Base-by-base conservation (phyloP, 169 alveolate genomes). In the Cardiosporidium cionae region DNA sequence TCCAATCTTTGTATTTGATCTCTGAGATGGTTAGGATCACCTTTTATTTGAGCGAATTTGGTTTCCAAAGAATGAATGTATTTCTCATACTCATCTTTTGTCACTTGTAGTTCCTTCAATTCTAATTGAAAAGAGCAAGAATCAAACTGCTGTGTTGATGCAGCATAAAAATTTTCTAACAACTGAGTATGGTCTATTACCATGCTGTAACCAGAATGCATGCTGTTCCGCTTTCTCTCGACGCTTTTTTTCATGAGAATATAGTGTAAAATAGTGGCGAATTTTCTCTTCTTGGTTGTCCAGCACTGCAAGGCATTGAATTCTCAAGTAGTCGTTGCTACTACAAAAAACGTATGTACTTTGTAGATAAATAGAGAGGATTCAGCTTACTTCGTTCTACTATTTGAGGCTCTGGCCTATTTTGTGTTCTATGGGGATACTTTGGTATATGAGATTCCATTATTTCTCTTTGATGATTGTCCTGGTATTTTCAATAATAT, bases 261-360 rank as follows among this genome's bases (percentile, higher is more conserved):
- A 74, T n/a, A 74, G 34, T 6, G 36, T 1, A 69, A 74, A 74
- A 62, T 74, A 74, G 58, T 74, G 81, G 53, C 75, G 74, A 29
- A 65, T 74, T 35, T 74, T 74, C 22, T 74, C 81, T 53, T 74
- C 81, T n/a, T 63, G 74, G 4, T 74, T 74, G 22, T 74, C 81
- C 31, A 74, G 52, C 76, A 74, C 81, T 74, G n/a, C n/a, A n/a
- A n/a, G n/a, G n/a, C n/a, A n/a, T n/a, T n/a, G n/a, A n/a, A n/a
- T n/a, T n/a, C n/a, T n/a, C n/a, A n/a, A n/a, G n/a, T n/a, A n/a
- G n/a, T n/a, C n/a, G n/a, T n/a, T n/a, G n/a, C n/a, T n/a, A n/a
- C n/a, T n/a, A n/a, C n/a, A n/a, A n/a, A n/a, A n/a, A n/a, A n/a
- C n/a, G n/a, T n/a, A n/a, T n/a, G n/a, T n/a, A n/a, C n/a, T n/a